Evolutionary conservation across 1,284 basidiomycete genomes (phyloP), one percentile per base, ranked within the genome.

Genomic region (Pterulicium gracile): DNA sequence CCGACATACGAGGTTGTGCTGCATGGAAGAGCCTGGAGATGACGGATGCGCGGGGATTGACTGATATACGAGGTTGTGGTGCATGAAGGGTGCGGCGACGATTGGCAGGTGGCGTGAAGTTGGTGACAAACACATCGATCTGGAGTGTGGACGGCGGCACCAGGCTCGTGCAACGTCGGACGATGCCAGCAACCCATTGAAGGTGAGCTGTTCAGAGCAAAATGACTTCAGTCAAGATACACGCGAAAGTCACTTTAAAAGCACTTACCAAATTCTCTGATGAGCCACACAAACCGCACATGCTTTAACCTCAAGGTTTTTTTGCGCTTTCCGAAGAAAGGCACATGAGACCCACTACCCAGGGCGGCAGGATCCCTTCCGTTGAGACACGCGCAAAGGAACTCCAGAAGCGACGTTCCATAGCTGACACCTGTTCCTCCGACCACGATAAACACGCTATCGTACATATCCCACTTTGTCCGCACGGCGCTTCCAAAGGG

Each of bases 401-500:
- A 79, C 59, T 90, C 80, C 49, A 91, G 66, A 2, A 91, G 69
- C 1, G 81, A 73, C 42, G 87, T 59, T 4, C 82, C 88, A 56
- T 87, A 92, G 52, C 77, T 79, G 27, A 90, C 79, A 2, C 89
- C 90, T 0, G 83, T 84, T 5, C 89, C 89, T 15, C 88, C 90
- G 2, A 80, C 77, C 42, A 91, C 70, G 55, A 93, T 73, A 21
- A 90, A 53, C 2, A 81, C 72, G 0, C 75, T 77, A 20, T 82
- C 75, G 58, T 82, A 72, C 32, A 70, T 65, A 7, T 69, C 73
- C 85, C 87, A 93, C 19, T 67, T 59, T 3, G 78, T 76, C 17
- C 88, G 67, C 3, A 68, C 72, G 0, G 81, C 69, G 15, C 82
- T 86, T n/a, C 89, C 89, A 56, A 82, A 83, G 1, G 90, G 87